A percentile compares a stretch with the other conserved stretches of the same genome.
phyloP scores from a whole-genome alignment of 169 alveolate genomes.

The Cryptosporidium ryanae region DNA sequence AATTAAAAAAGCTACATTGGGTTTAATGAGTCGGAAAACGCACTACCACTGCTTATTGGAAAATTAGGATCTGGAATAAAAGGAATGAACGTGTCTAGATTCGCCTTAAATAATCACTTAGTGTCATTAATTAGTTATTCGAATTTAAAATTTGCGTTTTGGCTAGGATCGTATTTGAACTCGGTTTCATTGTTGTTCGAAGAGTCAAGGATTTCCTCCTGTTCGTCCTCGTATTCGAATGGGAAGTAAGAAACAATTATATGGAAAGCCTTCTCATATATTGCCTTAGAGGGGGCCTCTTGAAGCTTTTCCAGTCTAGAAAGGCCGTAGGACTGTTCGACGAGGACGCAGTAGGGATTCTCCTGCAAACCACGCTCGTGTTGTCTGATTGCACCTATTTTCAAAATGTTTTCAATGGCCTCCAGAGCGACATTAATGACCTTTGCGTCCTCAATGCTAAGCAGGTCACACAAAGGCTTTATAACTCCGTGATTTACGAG shows the following conservation, averaged over 20 bases:
- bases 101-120: no score
- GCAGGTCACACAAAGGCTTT: slow-evolving; percentile 87
- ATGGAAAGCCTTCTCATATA: slow-evolving; percentile 84
- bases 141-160: slow-evolving; percentile 33
- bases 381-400: slow-evolving; percentile 87
- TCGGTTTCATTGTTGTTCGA: slow-evolving; percentile 12
- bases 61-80: no score
- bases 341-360: slow-evolving; percentile 86
- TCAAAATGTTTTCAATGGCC: slow-evolving; percentile 92
- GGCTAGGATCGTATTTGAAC: slow-evolving; percentile 37
- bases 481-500: slow-evolving; percentile 93
- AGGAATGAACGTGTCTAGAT: no score
- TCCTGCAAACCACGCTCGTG: slow-evolving; percentile 82
- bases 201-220: slow-evolving; percentile 33
- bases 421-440: slow-evolving; percentile 91
- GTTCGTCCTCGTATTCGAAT: slow-evolving; percentile 66
- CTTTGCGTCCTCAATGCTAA: slow-evolving; percentile 90
- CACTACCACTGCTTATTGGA: no score
- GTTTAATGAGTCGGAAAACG: no score
- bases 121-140: slow-evolving; percentile 9
- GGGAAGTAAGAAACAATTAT: slow-evolving; percentile 82
- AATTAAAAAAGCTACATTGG: no score
- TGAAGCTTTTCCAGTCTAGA: slow-evolving; percentile 83
- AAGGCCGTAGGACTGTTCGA: slow-evolving; percentile 86
- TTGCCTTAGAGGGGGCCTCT: slow-evolving; percentile 81